A percentile compares a stretch with the other conserved stretches of the same genome.
Evolutionary conservation across 148 eudicot species (phyloP).

Genomic region (Cornus florida): DNA sequence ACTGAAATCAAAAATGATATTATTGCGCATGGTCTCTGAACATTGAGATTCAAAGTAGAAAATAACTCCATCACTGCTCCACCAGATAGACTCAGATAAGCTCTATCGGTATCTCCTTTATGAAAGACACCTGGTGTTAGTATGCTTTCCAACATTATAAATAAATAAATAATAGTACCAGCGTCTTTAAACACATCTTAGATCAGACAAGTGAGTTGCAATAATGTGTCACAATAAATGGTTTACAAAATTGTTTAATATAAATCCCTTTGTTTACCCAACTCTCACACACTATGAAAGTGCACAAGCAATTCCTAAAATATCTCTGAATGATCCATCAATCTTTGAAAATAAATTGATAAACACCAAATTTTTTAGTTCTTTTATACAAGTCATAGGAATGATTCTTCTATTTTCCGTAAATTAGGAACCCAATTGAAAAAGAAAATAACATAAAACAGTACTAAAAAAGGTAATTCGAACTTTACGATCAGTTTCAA

Average conservation of each 20-base stretch:
- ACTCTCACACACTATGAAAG: background rate
- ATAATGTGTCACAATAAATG: background rate
- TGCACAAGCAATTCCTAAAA: background rate
- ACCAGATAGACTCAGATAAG: background rate
- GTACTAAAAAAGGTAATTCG: background rate
- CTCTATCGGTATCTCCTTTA: constrained; percentile 25
- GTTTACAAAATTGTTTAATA: background rate
- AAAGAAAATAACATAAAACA: background rate
- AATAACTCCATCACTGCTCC: constrained; percentile 33
- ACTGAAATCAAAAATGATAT: constrained; percentile 33
- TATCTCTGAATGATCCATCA: background rate
- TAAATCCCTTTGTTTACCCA: background rate
- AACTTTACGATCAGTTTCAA: background rate
- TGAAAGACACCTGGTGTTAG: background rate
- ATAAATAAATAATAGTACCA: background rate
- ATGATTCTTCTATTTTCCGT: too few species aligned
- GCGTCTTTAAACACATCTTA: background rate
- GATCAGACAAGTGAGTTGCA: background rate
- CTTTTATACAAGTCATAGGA: too few species aligned
- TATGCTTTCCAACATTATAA: background rate
- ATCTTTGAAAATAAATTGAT: background rate
- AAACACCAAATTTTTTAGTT: background rate
- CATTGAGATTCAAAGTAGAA: constrained; percentile 1
- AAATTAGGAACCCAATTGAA: too few species aligned
- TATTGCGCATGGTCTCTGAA: constrained; percentile 20